Conservation (phyloP, 495 filamentous ascomycete genomes). For the Tuber calosporum region DNA sequence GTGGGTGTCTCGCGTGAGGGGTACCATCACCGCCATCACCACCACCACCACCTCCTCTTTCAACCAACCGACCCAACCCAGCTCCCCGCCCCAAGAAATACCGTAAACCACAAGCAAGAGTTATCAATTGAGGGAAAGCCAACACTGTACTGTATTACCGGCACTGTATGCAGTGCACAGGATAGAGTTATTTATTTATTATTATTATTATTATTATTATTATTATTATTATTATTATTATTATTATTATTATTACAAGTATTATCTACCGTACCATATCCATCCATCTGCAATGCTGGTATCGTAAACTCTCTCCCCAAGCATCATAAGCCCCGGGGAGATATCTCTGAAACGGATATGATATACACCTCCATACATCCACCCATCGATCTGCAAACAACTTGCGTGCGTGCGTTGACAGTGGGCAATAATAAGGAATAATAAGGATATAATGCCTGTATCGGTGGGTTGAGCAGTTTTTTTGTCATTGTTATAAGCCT, state of each 20-base stretch:
- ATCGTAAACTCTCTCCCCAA: background rate
- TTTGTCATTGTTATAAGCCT: background rate
- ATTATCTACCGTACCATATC: background rate
- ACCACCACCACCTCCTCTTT: no score
- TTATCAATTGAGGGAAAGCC: background rate
- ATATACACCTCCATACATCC: background rate
- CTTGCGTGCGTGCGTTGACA: background rate
- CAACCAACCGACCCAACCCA: background rate
- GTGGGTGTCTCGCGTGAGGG: background rate
- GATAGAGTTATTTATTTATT: background rate
- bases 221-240: no score
- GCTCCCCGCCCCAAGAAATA: background rate
- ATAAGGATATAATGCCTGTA: background rate
- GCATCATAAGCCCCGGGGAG: background rate
- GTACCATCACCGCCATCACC: background rate
- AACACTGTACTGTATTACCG: no score
- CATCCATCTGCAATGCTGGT: background rate
- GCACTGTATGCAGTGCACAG: background rate
- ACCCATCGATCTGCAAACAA: background rate
- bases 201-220: no score
- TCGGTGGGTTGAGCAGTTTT: background rate
- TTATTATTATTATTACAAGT: no score
- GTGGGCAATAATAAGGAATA: background rate
- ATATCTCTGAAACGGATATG: no score
- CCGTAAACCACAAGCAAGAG: background rate